Base-by-base conservation (phyloP, 2,329 filamentous ascomycete species). In the Endothia cerciana region DNA sequence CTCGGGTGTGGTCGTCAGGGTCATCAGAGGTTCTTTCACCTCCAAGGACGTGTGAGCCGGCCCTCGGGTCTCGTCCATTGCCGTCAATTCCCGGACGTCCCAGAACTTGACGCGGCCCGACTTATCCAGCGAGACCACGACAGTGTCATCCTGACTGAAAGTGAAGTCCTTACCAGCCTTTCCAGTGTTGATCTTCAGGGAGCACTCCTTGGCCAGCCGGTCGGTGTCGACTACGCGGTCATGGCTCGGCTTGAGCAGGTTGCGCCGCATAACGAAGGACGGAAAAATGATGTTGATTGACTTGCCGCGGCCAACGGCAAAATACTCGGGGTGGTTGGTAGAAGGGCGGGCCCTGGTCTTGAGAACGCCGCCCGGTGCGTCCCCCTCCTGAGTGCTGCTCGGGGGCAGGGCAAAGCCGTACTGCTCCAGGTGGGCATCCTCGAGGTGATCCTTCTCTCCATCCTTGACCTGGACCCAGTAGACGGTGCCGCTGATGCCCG, bases 161-260 rank as follows among this genome's bases (percentile, higher is more conserved):
- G 90, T 91, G 76, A 99, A 99, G 77, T 99, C 95, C 78, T 99
- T 99, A 69, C 94, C 95, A 70, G 95, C 94, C 82, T 99, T 99
- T 72, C 94, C 95, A 69, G 94, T 98, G 72, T 94, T 93, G 78
- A 99, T 97, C 79, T 94, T 96, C 70, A 98, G 82, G 59, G 91
- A 91, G 74, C 92, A 94, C 75, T 97, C 91, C 74, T 90, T 89
- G 70, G 95, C 87, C 69, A 97, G 93, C 74, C 89, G 91, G 75
- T 97, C 93, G 0, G 92, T 95, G 75, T 97, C 91, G 68, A 97
- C 93, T 62, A 89, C 81, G 53, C 87, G 87, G 71, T 89, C 87
- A 70, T 87, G 85, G 36, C 85, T 86, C 60, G 85, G 79, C 77
- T 88, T 89, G 78, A 90, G 86, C 47, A 88, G 80, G 59, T 85